Evolutionary conservation across 1,284 basidiomycete genomes (phyloP).

Genomic region (Inonotus obliquus): DNA sequence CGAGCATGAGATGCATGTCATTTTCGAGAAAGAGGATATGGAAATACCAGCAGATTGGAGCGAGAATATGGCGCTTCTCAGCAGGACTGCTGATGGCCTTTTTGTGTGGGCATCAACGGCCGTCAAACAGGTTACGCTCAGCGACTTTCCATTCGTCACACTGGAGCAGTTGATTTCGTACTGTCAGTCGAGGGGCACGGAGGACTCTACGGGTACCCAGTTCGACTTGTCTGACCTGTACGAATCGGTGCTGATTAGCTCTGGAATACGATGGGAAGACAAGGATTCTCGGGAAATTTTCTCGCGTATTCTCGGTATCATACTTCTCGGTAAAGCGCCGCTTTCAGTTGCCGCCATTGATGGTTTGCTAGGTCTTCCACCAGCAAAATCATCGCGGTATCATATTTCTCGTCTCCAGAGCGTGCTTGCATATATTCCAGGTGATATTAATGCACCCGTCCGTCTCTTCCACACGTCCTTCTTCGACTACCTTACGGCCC

Average conservation of each 20-base stretch:
- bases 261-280: not conserved
- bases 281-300: not conserved
- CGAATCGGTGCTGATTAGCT: not conserved
- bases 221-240: not conserved
- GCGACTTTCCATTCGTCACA: not conserved
- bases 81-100: slow-evolving; percentile 22
- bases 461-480: no score
- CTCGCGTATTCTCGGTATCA: not conserved
- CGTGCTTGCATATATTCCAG: not conserved
- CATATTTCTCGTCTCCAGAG: not conserved
- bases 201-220: no score
- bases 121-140: slow-evolving; percentile 18
- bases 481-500: slow-evolving; percentile 1
- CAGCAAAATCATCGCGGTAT: not conserved
- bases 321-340: not conserved
- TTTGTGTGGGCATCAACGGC: slow-evolving; percentile 28
- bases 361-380: not conserved
- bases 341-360: not conserved
- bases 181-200: not conserved
- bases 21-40: no score
- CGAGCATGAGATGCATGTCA: no score
- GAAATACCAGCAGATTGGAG: no score
- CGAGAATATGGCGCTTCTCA: slow-evolving; percentile 21
- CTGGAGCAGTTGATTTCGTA: no score
- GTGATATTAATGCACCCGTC: not conserved